phyloP scores from a whole-genome alignment of 495 filamentous ascomycete species.

The Emericellopsis terricola region DNA sequence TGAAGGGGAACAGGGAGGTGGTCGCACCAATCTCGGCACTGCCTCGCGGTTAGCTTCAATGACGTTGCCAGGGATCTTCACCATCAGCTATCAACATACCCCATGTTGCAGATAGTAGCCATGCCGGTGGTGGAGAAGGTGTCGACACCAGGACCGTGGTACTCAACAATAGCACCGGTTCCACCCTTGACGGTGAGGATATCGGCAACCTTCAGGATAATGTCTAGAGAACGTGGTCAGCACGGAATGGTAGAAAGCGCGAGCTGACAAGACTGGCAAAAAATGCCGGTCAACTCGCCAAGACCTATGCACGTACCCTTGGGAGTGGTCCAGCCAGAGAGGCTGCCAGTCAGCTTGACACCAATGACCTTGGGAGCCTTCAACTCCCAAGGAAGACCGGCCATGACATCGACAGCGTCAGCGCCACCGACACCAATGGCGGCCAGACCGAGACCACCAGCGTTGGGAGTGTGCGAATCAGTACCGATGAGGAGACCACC shows the following conservation, averaged over 20 bases:
- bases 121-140: conserved; percentile 43
- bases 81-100: too few species aligned
- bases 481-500: conserved; percentile 97
- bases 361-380: conserved; percentile 97
- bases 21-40: conserved; percentile 88
- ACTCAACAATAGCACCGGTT: conserved; percentile 93
- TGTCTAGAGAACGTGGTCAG: too few species aligned
- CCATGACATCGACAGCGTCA: conserved; percentile 98
- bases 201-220: conserved; percentile 96
- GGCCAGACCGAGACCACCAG: conserved; percentile 87
- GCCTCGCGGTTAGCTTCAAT: neutral
- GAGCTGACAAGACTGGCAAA: conserved; percentile 4
- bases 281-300: neutral
- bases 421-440: conserved; percentile 98
- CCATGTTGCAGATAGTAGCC: conserved; percentile 63
- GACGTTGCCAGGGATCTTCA: neutral
- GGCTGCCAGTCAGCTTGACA: conserved; percentile 75
- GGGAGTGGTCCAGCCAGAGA: conserved; percentile 87
- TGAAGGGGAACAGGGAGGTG: conserved; percentile 97
- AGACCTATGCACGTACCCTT: conserved; percentile 37
- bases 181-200: conserved; percentile 97
- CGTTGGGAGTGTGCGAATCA: conserved; percentile 97
- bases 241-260: conserved; percentile 5
- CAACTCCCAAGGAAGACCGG: conserved; percentile 91
- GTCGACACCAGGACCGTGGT: conserved; percentile 73